Evolutionary conservation across 345 rosid species (phyloP).

Genomic region (Arabidopsis arenosa): DNA sequence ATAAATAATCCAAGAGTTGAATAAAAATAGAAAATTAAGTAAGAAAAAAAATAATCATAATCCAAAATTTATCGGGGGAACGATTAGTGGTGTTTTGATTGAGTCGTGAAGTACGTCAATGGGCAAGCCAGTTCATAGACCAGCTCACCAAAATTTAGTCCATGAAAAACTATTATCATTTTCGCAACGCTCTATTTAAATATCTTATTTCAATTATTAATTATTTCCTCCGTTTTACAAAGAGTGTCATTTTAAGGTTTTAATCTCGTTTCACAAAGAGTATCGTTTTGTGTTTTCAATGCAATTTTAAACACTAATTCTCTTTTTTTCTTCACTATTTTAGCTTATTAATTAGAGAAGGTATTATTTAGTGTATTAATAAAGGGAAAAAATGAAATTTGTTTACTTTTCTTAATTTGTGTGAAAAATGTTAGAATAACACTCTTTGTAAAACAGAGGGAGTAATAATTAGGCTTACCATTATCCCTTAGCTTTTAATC

Average conservation of each 20-base stretch:
- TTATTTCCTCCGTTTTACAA: no score
- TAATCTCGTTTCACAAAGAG: no score
- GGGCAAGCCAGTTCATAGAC: slow-evolving; percentile 42
- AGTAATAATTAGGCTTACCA: neutral
- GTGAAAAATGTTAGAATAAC: no score
- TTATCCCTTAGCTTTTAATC: neutral
- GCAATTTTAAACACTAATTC: no score
- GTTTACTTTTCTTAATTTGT: no score
- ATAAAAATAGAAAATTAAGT: neutral
- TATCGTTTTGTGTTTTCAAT: no score
- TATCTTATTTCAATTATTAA: neutral
- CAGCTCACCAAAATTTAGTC: slow-evolving; percentile 41
- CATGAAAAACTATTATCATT: slow-evolving; percentile 9
- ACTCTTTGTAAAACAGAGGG: no score
- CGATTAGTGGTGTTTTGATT: slow-evolving; percentile 29
- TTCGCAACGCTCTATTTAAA: slow-evolving; percentile 9
- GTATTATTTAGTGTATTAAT: no score
- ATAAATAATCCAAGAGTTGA: neutral
- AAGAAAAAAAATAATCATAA: neutral
- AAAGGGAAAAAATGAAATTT: no score
- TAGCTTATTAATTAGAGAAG: no score
- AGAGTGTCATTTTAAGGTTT: no score
- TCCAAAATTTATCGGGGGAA: slow-evolving; percentile 5
- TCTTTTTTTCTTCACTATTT: no score
- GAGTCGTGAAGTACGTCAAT: slow-evolving; percentile 40